Evolutionary conservation across 306 rosid species (phyloP), one percentile per base, ranked within the genome.

Genomic region (Ormosia semicastrata): DNA sequence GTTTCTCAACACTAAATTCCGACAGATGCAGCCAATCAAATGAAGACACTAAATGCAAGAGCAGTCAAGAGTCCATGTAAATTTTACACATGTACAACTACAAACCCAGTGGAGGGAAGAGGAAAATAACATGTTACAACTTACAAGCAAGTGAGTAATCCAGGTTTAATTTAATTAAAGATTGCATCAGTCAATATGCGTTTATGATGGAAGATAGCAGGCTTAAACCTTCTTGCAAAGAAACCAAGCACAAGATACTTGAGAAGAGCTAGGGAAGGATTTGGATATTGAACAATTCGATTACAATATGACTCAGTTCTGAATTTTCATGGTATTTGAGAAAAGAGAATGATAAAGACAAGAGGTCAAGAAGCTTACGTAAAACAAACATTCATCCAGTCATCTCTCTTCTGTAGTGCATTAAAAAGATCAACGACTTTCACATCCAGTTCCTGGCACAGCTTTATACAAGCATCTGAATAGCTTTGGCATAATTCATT

Each of bases 401-500:
- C 86, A 66, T 91, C 89, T 82, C 68, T 85, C 81, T 81, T 87
- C 85, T 93, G 99, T 52, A 92, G 40, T 57, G 97, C 95, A 10
- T 60, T 85, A 65, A 90, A 95, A 67, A 95, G 95, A 89, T 95
- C 99, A 64, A 95, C 69, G 15, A 85, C 94, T 82, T 87, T 85
- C 75, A 95, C 83, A 67, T 82, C 93, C 82, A 89, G 85, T 87
- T 93, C 97, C 70, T 88, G 75, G 89, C 97, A 92, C 56, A 95
- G 87, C 88, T 90, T 82, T 73, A 87, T 36, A 89, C 98, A 91
- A 68, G 95, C 99, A 11, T 95, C 95, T 15, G 98, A 92, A 82
- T 95, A 95, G 47, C 79, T 88, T 76, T 67, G 46, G 87, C 98
- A 95, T 85, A 95, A 81, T 75, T 89, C 93, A 81, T 95, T 95